Percentiles rank a stretch among this genome's conserved stretches.
Conservation (phyloP, 2,329 filamentous ascomycete genomes). For the Sporothrix mexicana region DNA sequence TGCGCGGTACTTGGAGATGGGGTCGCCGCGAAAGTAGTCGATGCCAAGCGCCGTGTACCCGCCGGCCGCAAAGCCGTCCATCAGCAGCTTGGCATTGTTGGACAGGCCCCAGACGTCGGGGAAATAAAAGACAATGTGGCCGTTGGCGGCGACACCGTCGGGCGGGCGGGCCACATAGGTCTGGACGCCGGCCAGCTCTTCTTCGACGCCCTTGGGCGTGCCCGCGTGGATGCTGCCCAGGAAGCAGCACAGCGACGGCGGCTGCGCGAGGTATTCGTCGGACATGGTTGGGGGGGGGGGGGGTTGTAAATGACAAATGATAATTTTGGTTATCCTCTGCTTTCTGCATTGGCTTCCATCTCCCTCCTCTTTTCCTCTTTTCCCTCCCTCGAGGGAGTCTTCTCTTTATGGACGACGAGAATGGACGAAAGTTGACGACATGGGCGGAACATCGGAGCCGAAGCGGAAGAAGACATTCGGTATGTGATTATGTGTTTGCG, state of each 20-base stretch:
- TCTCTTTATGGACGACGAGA: conserved; percentile 1
- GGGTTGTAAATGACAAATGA: too few relatives aligned
- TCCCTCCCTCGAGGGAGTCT: background rate
- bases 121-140: conserved; percentile 38
- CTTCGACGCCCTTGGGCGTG: conserved; percentile 39
- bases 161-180: conserved; percentile 41
- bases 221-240: conserved; percentile 41
- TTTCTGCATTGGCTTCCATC: too few relatives aligned
- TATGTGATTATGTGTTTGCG: background rate
- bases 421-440: background rate
- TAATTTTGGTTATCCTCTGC: too few relatives aligned
- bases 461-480: conserved; percentile 28
- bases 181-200: conserved; percentile 38
- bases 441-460: conserved; percentile 26
- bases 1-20: conserved; percentile 42
- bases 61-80: conserved; percentile 39
- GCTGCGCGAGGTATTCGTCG: conserved; percentile 39
- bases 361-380: background rate
- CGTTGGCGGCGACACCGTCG: conserved; percentile 32
- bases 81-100: conserved; percentile 38
- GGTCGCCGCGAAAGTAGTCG: conserved; percentile 42
- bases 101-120: conserved; percentile 39
- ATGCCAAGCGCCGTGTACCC: conserved; percentile 38
- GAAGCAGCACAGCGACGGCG: conserved; percentile 40
- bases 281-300: conserved; percentile 2